Evolutionary conservation across 2,329 filamentous ascomycete species (phyloP).

Genomic region (Fusarium guadeloupense): DNA sequence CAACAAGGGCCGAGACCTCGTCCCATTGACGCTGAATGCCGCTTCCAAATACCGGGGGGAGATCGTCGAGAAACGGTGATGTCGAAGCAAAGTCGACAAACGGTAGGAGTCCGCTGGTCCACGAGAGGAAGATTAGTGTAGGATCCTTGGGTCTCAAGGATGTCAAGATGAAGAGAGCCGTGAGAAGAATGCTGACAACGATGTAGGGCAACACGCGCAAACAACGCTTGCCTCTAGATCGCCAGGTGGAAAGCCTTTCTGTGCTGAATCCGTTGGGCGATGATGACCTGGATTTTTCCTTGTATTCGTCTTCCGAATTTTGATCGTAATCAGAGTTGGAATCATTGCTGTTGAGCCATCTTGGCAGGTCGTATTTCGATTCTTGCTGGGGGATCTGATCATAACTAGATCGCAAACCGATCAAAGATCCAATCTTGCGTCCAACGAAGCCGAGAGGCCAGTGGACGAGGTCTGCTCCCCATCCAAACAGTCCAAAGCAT

Average conservation of each 20-base stretch:
- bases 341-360: slow-evolving; percentile 12
- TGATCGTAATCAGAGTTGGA: not conserved
- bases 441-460: slow-evolving; percentile 39
- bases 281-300: slow-evolving; percentile 15
- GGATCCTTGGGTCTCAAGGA: slow-evolving; percentile 46
- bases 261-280: not conserved
- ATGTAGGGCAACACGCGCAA: slow-evolving; percentile 32
- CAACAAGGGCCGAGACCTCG: slow-evolving; percentile 40
- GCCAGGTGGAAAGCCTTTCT: not conserved
- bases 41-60: slow-evolving; percentile 39
- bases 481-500: slow-evolving; percentile 41
- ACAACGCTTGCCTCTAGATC: slow-evolving; percentile 3
- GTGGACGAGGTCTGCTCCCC: slow-evolving; percentile 43
- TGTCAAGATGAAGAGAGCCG: slow-evolving; percentile 38
- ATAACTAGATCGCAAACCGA: slow-evolving; percentile 12
- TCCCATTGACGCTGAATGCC: slow-evolving; percentile 43
- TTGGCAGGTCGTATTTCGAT: not conserved
- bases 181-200: slow-evolving; percentile 38
- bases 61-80: slow-evolving; percentile 42
- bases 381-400: slow-evolving; percentile 22
- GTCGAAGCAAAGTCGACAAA: slow-evolving; percentile 48
- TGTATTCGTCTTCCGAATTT: slow-evolving; percentile 15
- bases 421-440: slow-evolving; percentile 6
- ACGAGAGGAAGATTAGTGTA: slow-evolving; percentile 49
- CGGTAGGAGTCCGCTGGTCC: slow-evolving; percentile 47